A percentile compares a stretch with the other conserved stretches of the same genome.
Evolutionary conservation across 768 basidiomycete species (phyloP).

Genomic region (Mycena rosella): DNA sequence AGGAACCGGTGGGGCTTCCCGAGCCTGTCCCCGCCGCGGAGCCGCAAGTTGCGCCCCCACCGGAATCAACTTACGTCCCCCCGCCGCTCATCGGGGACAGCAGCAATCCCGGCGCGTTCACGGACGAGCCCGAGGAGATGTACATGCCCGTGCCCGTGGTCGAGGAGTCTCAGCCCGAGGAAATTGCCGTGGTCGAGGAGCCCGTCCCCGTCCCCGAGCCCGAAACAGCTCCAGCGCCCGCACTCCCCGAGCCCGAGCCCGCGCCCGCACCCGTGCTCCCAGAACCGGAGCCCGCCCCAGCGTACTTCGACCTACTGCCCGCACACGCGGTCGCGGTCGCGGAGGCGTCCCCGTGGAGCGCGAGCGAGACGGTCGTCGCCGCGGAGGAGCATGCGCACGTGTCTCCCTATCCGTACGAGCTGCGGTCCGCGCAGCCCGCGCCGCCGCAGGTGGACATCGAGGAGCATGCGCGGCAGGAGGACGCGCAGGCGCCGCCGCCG

Average conservation of each 20-base stretch:
- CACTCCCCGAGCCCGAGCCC: constrained; percentile 19
- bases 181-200: neutral
- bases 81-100: constrained; percentile 55
- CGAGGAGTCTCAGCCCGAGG: too few relatives aligned
- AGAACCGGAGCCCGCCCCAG: constrained; percentile 14
- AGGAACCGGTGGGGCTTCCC: constrained; percentile 34
- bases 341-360: constrained; percentile 14
- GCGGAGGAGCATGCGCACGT: constrained; percentile 9
- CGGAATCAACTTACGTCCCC: constrained; percentile 42
- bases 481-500: neutral
- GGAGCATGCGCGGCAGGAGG: too few relatives aligned
- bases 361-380: constrained; percentile 22
- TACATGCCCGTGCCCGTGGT: constrained; percentile 27
- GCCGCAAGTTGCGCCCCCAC: neutral
- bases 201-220: constrained; percentile 21
- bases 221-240: constrained; percentile 20
- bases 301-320: constrained; percentile 25
- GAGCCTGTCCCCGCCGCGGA: too few relatives aligned
- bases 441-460: too few relatives aligned
- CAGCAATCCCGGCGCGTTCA: constrained; percentile 65
- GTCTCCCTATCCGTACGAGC: constrained; percentile 22
- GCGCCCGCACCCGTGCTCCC: constrained; percentile 23
- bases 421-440: constrained; percentile 4
- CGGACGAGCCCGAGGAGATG: constrained; percentile 63
- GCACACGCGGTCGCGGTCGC: neutral